A percentile compares a stretch with the other conserved stretches of the same genome.
Evolutionary conservation across 345 rosid species (phyloP).

Genomic region (Eucalyptus lansdowneana): DNA sequence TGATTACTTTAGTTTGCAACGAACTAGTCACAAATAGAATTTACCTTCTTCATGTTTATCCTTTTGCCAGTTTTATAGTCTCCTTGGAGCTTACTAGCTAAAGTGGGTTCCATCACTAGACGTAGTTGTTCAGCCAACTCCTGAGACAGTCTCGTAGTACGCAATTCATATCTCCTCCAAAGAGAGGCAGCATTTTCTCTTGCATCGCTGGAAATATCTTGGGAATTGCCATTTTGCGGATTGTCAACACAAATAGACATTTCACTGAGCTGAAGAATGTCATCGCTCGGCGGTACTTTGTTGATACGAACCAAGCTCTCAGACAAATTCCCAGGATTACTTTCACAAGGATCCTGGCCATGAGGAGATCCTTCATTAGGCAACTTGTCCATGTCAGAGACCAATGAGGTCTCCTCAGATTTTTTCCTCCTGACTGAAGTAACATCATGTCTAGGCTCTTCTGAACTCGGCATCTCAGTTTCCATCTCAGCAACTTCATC

Average conservation of each 20-base stretch:
- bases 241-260: conserved; percentile 34
- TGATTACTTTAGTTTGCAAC: neutral
- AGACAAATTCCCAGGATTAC: conserved; percentile 11
- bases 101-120: conserved; percentile 84
- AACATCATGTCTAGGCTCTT: conserved; percentile 15
- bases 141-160: conserved; percentile 68
- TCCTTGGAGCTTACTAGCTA: conserved; percentile 93
- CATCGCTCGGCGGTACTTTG: conserved; percentile 29
- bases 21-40: neutral
- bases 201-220: conserved; percentile 26
- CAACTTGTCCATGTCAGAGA: conserved; percentile 20
- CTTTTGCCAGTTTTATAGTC: conserved; percentile 95
- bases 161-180: conserved; percentile 82
- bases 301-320: conserved; percentile 46
- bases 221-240: conserved; percentile 21
- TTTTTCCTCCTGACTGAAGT: conserved; percentile 16
- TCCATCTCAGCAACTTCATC: conserved; percentile 55
- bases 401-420: conserved; percentile 21
- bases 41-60: conserved; percentile 93
- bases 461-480: conserved; percentile 35
- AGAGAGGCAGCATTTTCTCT: conserved; percentile 30
- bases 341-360: conserved; percentile 11
- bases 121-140: conserved; percentile 94
- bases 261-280: conserved; percentile 17
- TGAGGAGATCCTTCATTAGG: conserved; percentile 16